Base-by-base conservation (phyloP, 2,329 filamentous ascomycete species). In the Myriosclerotinia duriaeana region DNA sequence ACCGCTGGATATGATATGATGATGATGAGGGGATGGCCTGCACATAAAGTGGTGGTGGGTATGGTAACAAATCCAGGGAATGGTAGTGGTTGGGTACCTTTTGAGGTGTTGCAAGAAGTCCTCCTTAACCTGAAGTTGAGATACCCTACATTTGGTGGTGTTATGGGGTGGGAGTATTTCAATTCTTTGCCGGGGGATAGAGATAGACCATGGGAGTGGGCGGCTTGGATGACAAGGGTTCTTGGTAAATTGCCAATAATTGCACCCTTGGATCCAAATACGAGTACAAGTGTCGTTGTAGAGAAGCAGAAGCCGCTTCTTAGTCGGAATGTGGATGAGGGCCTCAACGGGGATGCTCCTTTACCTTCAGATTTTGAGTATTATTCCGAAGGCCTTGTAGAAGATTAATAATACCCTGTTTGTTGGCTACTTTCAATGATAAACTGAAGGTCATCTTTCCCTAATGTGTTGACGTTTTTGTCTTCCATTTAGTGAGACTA, bases 121-220 rank as follows among this genome's bases (percentile, higher is more conserved):
- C 76, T 92, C 54, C 81, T 81, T 40, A 75, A 81, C 52, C 75
- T 93, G 70, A 79, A 83, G 46, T 79, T 84, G 46, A 82, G 82
- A 67, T 91, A 91, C 62, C 84, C 85, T 1, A 80, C 80, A 0
- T 95, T 97, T 76, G 93, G 93, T 0, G 93, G 93, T 0, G 87
- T 97, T 8, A 95, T 95, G 88, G 92, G 92, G 2, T 97, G 93
- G 93, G 93, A 97, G 79, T 97, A 95, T 76, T 97, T 94, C 79
- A 96, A 96, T 79, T 86, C 89, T 65, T 77, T 87, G 67, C 90
- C 91, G 0, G 89, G 88, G 1, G 88, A 85, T 34, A 76, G 75
- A 2, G 80, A 80, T 15, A 79, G 82, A 65, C 90, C 91, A 0
- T 94, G 89, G 89, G 82, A 90, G 71, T 97, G 93, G 93, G 91